Percentiles rank a stretch among this genome's conserved stretches.
These are phyloP conservation scores for Chlamydomonas schloesseri DNA, from an alignment of 139 green algal genomes.

Conservation along the genomic window DNA sequence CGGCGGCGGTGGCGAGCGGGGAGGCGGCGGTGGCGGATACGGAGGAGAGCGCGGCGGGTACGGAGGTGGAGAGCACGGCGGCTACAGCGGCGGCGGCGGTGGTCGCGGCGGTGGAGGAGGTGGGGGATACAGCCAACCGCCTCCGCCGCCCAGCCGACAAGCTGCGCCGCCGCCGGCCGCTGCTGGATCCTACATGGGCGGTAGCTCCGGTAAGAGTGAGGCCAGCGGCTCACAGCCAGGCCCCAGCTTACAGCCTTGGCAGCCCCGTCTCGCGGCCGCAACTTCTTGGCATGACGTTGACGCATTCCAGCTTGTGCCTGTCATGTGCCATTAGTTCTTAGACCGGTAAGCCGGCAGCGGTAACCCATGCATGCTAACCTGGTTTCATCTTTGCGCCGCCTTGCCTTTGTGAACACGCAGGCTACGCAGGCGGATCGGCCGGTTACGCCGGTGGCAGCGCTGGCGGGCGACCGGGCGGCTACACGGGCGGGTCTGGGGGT, in stretches of 20 bases:
- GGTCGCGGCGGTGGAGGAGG: neutral
- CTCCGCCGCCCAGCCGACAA: neutral
- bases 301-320: too few relatives aligned
- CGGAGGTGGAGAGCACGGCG: neutral
- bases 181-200: too few relatives aligned
- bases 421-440: conserved; percentile 3
- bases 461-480: neutral
- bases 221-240: too few relatives aligned
- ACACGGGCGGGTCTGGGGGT: neutral
- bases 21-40: neutral
- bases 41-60: neutral
- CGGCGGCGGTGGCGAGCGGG: neutral
- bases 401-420: too few relatives aligned
- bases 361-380: too few relatives aligned
- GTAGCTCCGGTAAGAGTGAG: too few relatives aligned
- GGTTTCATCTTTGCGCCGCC: too few relatives aligned
- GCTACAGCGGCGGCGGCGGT: neutral
- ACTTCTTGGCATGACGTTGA: too few relatives aligned
- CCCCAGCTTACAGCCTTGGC: too few relatives aligned
- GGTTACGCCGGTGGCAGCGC: conserved; percentile 31
- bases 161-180: neutral
- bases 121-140: neutral
- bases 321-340: too few relatives aligned
- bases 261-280: too few relatives aligned
- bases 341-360: too few relatives aligned